These are phyloP conservation scores for Pleurostoma richardsiae DNA, from an alignment of 2,329 filamentous ascomycete species.

Conservation along the genomic window DNA sequence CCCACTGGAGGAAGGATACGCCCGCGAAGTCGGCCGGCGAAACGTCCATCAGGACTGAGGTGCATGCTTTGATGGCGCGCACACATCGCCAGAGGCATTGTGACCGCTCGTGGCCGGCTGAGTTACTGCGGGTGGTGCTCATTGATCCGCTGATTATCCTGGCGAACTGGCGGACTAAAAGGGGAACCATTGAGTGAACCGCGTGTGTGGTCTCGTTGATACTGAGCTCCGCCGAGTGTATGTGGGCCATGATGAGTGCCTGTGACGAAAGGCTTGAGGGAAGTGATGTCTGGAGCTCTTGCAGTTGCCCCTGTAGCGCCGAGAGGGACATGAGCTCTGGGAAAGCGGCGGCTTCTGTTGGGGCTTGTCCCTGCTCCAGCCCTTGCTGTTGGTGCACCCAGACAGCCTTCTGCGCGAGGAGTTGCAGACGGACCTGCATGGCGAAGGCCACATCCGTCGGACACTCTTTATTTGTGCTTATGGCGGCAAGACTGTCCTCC, in stretches of 20 bases:
- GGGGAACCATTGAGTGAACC: slow-evolving; percentile 13
- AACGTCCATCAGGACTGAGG: slow-evolving; percentile 21
- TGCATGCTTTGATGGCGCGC: slow-evolving; percentile 24
- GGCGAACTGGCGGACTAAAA: slow-evolving; percentile 17
- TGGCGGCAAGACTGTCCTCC: slow-evolving; percentile 24
- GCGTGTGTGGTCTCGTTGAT: slow-evolving; percentile 18
- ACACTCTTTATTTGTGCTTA: slow-evolving; percentile 17
- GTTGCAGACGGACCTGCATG: slow-evolving; percentile 28
- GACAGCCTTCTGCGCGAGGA: slow-evolving; percentile 22
- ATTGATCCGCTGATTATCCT: slow-evolving; percentile 7
- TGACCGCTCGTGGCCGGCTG: slow-evolving; percentile 22
- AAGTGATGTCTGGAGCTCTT: slow-evolving; percentile 22
- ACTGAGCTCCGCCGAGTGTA: slow-evolving; percentile 6
- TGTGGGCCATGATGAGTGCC: slow-evolving; percentile 9
- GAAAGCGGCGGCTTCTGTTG: slow-evolving; percentile 6
- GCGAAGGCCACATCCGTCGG: slow-evolving; percentile 22
- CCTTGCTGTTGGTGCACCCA: slow-evolving; percentile 23
- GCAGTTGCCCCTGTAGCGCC: slow-evolving; percentile 20
- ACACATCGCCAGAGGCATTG: slow-evolving; percentile 26
- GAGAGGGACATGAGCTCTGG: slow-evolving; percentile 20
- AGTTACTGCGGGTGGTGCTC: slow-evolving; percentile 6
- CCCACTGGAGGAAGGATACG: slow-evolving; percentile 28
- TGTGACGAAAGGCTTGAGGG: slow-evolving; percentile 11
- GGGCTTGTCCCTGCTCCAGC: slow-evolving; percentile 7
- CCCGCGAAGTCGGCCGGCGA: slow-evolving; percentile 17